A percentile compares a stretch with the other conserved stretches of the same genome.
Evolutionary conservation across 2,329 filamentous ascomycete species (phyloP).

Genomic region (Phoma sp.): DNA sequence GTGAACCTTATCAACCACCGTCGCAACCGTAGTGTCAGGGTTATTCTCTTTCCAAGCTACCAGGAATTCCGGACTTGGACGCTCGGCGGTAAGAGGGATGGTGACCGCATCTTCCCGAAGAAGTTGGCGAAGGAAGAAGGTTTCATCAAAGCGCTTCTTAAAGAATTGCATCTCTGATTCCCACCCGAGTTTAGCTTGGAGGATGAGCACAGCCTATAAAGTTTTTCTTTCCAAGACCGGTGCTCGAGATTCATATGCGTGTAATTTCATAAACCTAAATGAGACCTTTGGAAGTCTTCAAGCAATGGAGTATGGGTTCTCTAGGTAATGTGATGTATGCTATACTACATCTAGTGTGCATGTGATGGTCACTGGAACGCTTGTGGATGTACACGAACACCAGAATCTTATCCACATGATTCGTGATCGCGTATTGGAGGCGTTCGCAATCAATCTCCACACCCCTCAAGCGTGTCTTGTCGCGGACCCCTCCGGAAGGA

Average conservation of each 20-base stretch:
- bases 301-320: too few species aligned
- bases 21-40: conserved; percentile 19
- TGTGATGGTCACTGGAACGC: too few species aligned
- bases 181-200: too few species aligned
- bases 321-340: too few species aligned
- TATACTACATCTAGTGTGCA: too few species aligned
- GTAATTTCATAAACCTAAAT: too few species aligned
- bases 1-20: conserved; percentile 33
- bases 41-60: conserved; percentile 24
- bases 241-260: too few species aligned
- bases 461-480: conserved; percentile 9
- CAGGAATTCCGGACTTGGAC: conserved; percentile 21
- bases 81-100: background rate
- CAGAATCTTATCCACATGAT: too few species aligned
- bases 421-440: background rate
- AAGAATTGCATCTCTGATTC: background rate
- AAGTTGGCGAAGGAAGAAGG: conserved; percentile 31
- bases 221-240: too few species aligned
- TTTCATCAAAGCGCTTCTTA: conserved; percentile 28
- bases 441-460: conserved; percentile 16
- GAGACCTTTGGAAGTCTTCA: too few species aligned
- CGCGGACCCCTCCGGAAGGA: conserved; percentile 1
- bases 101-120: conserved; percentile 26
- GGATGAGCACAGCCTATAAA: too few species aligned
- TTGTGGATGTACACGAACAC: too few species aligned